Conservation (phyloP, 129 eudicot genomes). For the Artemisia tridentata region DNA sequence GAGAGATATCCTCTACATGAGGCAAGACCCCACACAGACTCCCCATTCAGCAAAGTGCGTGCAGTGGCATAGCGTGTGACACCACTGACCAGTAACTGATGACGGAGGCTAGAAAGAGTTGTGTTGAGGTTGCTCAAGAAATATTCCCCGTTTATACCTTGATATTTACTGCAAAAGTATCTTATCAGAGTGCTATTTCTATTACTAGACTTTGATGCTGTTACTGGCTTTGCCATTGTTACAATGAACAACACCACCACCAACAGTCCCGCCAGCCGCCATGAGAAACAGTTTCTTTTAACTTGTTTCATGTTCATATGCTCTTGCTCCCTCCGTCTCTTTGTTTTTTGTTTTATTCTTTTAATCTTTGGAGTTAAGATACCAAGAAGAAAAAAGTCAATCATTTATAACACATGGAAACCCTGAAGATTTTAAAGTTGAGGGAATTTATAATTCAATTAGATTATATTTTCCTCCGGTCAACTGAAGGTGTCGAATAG, state of each 20-base stretch:
- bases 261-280: background rate
- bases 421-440: too few species aligned
- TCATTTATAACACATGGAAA: too few species aligned
- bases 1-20: slow-evolving; percentile 53
- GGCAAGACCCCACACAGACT: slow-evolving; percentile 39
- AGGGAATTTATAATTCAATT: too few species aligned
- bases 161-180: slow-evolving; percentile 13
- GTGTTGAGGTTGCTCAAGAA: slow-evolving; percentile 44
- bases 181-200: slow-evolving; percentile 14
- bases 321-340: too few species aligned
- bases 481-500: too few species aligned
- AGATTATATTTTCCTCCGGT: too few species aligned
- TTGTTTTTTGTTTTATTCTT: too few species aligned
- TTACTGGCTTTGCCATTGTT: slow-evolving; percentile 4
- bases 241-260: background rate
- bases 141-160: background rate
- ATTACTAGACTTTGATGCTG: background rate
- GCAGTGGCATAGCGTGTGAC: slow-evolving; percentile 32
- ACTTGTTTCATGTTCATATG: too few species aligned
- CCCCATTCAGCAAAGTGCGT: slow-evolving; percentile 31
- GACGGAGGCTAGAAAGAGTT: slow-evolving; percentile 44
- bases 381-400: too few species aligned
- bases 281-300: background rate
- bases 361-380: too few species aligned
- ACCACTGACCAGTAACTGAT: slow-evolving; percentile 23